Percentiles rank a stretch among this genome's conserved stretches.
phyloP scores from a whole-genome alignment of 2,329 filamentous ascomycete genomes.

The Raffaelea ambrosiae region DNA sequence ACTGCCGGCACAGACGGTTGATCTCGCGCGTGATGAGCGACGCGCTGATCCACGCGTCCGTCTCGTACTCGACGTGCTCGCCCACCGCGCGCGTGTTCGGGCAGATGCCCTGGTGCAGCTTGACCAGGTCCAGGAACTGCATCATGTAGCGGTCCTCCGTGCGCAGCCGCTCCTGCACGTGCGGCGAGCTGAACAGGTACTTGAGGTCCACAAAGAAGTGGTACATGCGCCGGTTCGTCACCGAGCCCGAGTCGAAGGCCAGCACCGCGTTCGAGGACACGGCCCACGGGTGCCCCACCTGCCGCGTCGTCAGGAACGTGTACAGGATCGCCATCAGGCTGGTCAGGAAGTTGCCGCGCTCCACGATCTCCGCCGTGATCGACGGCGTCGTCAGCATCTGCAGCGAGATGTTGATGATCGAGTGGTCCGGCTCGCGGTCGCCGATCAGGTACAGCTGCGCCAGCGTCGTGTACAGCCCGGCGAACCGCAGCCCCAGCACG shows the following conservation, averaged over 20 bases:
- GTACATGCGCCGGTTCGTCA: conserved; percentile 91
- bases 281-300: conserved; percentile 89
- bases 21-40: conserved; percentile 92
- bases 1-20: conserved; percentile 81
- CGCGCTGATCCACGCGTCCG: conserved; percentile 95
- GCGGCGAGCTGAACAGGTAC: conserved; percentile 79
- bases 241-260: conserved; percentile 87
- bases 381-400: conserved; percentile 93
- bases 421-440: conserved; percentile 93
- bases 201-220: conserved; percentile 95
- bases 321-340: conserved; percentile 94
- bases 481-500: conserved; percentile 84
- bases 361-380: conserved; percentile 91
- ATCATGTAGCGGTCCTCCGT: conserved; percentile 79
- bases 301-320: conserved; percentile 90
- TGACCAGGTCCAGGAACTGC: conserved; percentile 92
- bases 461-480: conserved; percentile 85
- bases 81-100: conserved; percentile 87
- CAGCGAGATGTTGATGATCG: conserved; percentile 93
- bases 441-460: conserved; percentile 94
- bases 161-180: conserved; percentile 78
- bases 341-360: conserved; percentile 90
- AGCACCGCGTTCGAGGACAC: conserved; percentile 79
- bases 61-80: conserved; percentile 97
- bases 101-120: conserved; percentile 93